phyloP scores from a whole-genome alignment of 768 basidiomycete genomes.

The Lyophyllum shimeji region DNA sequence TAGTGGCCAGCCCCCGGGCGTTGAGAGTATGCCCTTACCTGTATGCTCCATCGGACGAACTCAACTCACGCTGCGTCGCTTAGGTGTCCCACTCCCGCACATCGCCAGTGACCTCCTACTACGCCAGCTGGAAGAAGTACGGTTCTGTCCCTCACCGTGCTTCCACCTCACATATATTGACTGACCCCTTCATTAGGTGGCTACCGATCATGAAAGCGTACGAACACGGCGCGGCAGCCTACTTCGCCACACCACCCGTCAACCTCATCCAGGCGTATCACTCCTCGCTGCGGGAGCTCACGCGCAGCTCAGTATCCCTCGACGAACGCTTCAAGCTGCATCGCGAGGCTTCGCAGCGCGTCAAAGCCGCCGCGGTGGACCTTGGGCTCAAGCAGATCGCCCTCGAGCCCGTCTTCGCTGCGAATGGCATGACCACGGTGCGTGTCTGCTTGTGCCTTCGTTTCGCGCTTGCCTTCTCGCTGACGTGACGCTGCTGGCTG shows the following conservation, averaged over 20 bases:
- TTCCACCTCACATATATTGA: not conserved
- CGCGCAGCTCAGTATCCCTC: conserved; percentile 58
- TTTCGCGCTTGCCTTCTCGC: not conserved
- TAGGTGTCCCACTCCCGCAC: conserved; percentile 62
- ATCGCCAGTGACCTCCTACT: conserved; percentile 73
- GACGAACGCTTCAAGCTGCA: conserved; percentile 80
- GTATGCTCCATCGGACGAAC: not conserved
- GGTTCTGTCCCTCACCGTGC: conserved; percentile 10
- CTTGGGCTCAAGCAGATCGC: conserved; percentile 80
- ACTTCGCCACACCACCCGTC: conserved; percentile 95
- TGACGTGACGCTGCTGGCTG: not conserved
- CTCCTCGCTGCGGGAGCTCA: conserved; percentile 76
- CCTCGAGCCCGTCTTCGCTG: conserved; percentile 56
- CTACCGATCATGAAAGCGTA: conserved; percentile 94
- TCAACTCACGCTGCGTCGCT: not conserved
- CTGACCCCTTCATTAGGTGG: conserved; percentile 50
- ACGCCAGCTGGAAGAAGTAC: conserved; percentile 87
- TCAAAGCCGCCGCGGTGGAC: conserved; percentile 64
- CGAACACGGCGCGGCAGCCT: conserved; percentile 75
- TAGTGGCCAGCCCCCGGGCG: conserved; percentile 79
- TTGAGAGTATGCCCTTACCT: conserved; percentile 47
- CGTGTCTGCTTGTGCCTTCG: conserved; percentile 12
- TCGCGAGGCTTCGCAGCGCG: conserved; percentile 58
- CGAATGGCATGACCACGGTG: conserved; percentile 96
- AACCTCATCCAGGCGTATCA: conserved; percentile 93